Evolutionary conservation across 192 early-diverging fungal genomes (phyloP).

Genomic region (Umbelopsis ramanniana): DNA sequence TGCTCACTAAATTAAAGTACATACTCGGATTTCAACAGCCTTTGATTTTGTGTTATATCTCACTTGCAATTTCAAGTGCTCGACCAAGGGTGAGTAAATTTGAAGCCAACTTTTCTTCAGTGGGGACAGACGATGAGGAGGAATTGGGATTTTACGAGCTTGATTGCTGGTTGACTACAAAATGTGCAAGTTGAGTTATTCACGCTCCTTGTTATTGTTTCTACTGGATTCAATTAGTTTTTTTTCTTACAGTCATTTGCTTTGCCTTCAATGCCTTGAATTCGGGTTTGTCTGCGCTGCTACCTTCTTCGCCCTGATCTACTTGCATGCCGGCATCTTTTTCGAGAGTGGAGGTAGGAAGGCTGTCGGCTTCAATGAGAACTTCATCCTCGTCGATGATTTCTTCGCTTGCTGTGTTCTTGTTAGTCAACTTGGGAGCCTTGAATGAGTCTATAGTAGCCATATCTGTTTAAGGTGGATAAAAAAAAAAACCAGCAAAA

Average conservation of each 20-base stretch:
- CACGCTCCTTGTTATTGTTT: neutral
- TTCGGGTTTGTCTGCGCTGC: constrained; percentile 59
- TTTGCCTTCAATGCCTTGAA: constrained; percentile 65
- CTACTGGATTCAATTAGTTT: neutral
- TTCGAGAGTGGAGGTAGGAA: constrained; percentile 45
- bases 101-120: constrained; percentile 94
- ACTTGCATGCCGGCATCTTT: constrained; percentile 33
- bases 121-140: constrained; percentile 91
- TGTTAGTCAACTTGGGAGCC: constrained; percentile 39
- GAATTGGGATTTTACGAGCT: constrained; percentile 87
- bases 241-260: constrained; percentile 33
- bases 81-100: constrained; percentile 95
- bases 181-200: neutral
- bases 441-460: constrained; percentile 36
- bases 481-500: constrained; percentile 29
- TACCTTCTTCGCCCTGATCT: constrained; percentile 47
- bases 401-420: constrained; percentile 33
- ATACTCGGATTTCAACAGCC: constrained; percentile 85
- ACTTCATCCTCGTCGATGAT: constrained; percentile 62
- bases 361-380: constrained; percentile 63
- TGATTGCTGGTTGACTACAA: constrained; percentile 46
- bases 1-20: neutral
- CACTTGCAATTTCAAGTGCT: constrained; percentile 94
- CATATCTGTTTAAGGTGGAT: constrained; percentile 24
- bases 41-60: constrained; percentile 92